phyloP scores from a whole-genome alignment of 164 flowering plant genomes.

The Dillenia turbinata region DNA sequence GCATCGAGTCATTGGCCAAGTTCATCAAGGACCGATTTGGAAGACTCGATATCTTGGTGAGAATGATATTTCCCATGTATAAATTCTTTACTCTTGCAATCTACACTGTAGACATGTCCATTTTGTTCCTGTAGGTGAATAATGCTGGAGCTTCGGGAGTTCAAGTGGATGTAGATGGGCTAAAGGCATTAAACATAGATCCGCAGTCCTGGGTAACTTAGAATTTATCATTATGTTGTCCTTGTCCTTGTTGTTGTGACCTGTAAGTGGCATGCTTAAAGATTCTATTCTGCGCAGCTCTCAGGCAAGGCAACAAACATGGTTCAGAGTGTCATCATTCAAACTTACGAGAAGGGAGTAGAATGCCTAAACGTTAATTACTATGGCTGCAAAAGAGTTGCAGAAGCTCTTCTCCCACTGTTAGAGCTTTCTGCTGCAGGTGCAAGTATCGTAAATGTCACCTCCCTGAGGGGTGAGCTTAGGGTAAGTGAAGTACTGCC shows the following conservation, averaged over 20 bases:
- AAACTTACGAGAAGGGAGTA: slow-evolving; percentile 37
- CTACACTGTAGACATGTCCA: neutral
- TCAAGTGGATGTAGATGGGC: slow-evolving; percentile 43
- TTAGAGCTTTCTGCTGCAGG: slow-evolving; percentile 35
- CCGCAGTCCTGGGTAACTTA: slow-evolving; percentile 43
- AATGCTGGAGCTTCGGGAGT: slow-evolving; percentile 65
- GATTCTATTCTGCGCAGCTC: slow-evolving; percentile 34
- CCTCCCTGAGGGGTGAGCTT: slow-evolving; percentile 51
- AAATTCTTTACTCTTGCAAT: neutral
- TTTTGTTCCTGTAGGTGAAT: slow-evolving; percentile 40
- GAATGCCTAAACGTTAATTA: slow-evolving; percentile 51
- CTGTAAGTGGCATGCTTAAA: too few relatives aligned
- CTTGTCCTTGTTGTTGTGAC: too few relatives aligned
- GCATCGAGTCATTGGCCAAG: slow-evolving; percentile 38
- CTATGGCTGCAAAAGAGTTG: slow-evolving; percentile 44
- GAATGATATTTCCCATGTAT: neutral
- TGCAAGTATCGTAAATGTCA: slow-evolving; percentile 48
- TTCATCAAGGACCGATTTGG: slow-evolving; percentile 42
- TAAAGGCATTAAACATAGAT: slow-evolving; percentile 46
- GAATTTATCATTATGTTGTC: neutral
- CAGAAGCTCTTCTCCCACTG: slow-evolving; percentile 49
- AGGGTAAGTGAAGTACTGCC: slow-evolving; percentile 19
- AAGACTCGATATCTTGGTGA: slow-evolving; percentile 66
- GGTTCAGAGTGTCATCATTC: slow-evolving; percentile 42
- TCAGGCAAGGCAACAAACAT: slow-evolving; percentile 53